Percentiles rank a stretch among this genome's conserved stretches.
phyloP scores from a whole-genome alignment of 108 stramenopile species.

The Stephanodiscus triporus region DNA sequence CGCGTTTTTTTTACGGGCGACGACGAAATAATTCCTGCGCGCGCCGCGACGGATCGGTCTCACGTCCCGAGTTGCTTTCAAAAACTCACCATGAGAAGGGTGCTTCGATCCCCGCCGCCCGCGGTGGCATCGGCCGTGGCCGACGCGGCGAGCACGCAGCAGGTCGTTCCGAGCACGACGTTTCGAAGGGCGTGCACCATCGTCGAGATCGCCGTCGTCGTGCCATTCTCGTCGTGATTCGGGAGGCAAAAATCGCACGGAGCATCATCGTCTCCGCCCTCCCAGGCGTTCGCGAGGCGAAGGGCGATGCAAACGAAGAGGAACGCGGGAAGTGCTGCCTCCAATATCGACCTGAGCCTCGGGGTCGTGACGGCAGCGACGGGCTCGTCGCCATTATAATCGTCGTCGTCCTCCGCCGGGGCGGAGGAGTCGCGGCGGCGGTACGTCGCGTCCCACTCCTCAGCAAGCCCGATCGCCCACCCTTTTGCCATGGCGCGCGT shows the following conservation, averaged over 20 bases:
- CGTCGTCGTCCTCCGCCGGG: conserved; percentile 22
- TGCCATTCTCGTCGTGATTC: not conserved
- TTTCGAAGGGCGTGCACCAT: too few species aligned
- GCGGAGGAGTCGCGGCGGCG: too few species aligned
- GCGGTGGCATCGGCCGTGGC: not conserved
- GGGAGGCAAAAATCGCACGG: not conserved
- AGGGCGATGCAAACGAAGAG: conserved; percentile 52
- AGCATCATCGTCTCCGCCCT: conserved; percentile 3
- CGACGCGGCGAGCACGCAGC: conserved; percentile 24
- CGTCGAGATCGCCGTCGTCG: conserved; percentile 13
- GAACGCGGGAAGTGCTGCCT: conserved; percentile 66
- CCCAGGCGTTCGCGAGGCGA: conserved; percentile 19
- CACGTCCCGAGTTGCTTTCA: not conserved
- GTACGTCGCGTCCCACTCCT: conserved; percentile 45
- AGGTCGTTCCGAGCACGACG: conserved; percentile 26
- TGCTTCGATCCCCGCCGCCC: conserved; percentile 24
- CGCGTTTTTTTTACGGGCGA: too few species aligned
- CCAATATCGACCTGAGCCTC: too few species aligned
- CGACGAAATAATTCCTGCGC: not conserved
- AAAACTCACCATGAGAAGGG: conserved; percentile 11
- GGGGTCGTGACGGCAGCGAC: conserved; percentile 3
- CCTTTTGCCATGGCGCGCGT: conserved; percentile 58
- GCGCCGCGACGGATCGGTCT: not conserved
- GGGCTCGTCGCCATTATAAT: conserved; percentile 19
- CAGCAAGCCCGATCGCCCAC: conserved; percentile 55